Evolutionary conservation across 2,329 filamentous ascomycete genomes (phyloP), one percentile per base, ranked within the genome.

Genomic region (Colletotrichum spaethianum): DNA sequence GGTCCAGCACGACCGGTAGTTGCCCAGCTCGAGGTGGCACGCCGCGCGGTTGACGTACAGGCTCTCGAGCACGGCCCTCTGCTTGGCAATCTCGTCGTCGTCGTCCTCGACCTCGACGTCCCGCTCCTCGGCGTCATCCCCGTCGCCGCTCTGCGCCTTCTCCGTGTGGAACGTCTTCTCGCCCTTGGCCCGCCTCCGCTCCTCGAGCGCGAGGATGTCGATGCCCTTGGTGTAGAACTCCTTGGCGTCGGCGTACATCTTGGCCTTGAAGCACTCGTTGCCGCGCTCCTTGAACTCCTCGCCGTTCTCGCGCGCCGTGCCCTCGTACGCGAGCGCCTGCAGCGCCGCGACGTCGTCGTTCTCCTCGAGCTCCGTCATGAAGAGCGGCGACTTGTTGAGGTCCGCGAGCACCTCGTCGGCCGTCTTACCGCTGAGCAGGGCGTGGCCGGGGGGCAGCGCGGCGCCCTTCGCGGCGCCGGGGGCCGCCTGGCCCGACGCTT

Each of bases 201-300:
- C 89, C 81, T 93, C 92, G 7, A 85, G 85, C 14, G 88, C 86
- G 23, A 98, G 83, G 8, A 97, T 89, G 14, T 90, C 85, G 63
- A 98, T 87, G n/a, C 92, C 95, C 84, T 97, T 96, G 38, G 89
- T 90, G 81, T 99, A 99, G 81, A 95, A 98, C 81, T 98, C 95
- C 79, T 93, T 92, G 4, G 95, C 96, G 81, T 98, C 95, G 33
- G 82, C 86, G 91, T 93, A 98, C 59, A 90, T 87, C 81, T 91
- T 92, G 67, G 87, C 87, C 76, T 89, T 88, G 79, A 97, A 97
- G 78, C 90, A 92, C 77, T 98, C 96, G 80, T 99, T 99, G 42
- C 96, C 96, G 76, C 94, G 93, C 80, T 96, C 93, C 78, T 96
- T 94, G 85, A 98, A 98, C 75, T 94, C 94, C 55, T 89, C 84